Evolutionary conservation across 257 asterid species (phyloP), one percentile per base, ranked within the genome.

Genomic region (Plantago elongata): DNA sequence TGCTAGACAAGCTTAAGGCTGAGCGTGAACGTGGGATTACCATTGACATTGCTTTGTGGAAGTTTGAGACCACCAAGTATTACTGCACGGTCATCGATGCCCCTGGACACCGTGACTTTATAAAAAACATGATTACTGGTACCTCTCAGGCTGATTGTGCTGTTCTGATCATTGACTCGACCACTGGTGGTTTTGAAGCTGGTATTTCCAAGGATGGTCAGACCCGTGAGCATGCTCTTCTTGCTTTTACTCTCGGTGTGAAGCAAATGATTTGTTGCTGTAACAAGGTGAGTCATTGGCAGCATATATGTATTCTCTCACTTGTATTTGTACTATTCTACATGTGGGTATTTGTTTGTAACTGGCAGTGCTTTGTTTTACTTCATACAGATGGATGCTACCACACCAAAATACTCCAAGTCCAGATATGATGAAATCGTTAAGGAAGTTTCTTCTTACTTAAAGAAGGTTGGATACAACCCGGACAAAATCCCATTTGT

Each of bases 11-110:
- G 72, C 96, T 87, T 12, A 87, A 87, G 72, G 96, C 96, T 29
- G 96, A 87, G 78, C 96, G 91, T 15, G 96, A 87, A 47, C 96
- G 94, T 67, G 96, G 94, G 74, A 87, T 87, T 7, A 87, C 96
- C 44, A 87, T 87, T 43, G 94, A 87, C 68, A 87, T 87, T 63
- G 96, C 96, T 63, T 54, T 86, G 83, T 86, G 95, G 95, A 86
- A 86, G 77, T 87, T 87, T 17, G 96, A 87, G 84, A 87, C 96
- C 48, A 87, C 90, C 65, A 87, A 87, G 77, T 87, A 87, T 74
- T 87, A 84, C 77, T 87, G 95, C 82, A 87, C 94, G 0, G 95
- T 87, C 62, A 87, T 87, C 54, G 95, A 87, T 79, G 95, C 95
- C 3, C 95, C 95, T 30, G 95, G 95, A 29, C 95, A 87, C 54